Conservation (phyloP, 2,329 filamentous ascomycete genomes). For the Fusarium secorum region DNA sequence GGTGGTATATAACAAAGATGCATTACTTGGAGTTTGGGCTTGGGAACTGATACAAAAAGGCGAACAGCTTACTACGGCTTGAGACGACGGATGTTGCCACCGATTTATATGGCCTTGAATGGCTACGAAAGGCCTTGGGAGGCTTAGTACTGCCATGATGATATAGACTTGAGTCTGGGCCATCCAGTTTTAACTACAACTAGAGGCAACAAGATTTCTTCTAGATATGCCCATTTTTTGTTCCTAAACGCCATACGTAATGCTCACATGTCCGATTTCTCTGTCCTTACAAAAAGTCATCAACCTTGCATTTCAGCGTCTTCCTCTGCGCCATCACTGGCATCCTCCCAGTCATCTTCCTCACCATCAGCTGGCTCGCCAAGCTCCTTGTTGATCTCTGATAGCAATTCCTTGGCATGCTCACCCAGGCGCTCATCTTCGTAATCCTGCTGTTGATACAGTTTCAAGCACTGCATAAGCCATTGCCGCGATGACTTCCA, state of each 20-base stretch:
- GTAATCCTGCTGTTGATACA: constrained; percentile 83
- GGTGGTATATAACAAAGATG: background rate
- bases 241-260: constrained; percentile 40
- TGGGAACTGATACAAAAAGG: constrained; percentile 33
- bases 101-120: background rate
- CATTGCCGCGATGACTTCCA: constrained; percentile 82
- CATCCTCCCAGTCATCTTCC: constrained; percentile 64
- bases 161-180: constrained; percentile 33
- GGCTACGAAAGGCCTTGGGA: background rate
- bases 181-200: constrained; percentile 31
- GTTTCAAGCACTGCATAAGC: constrained; percentile 79
- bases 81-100: constrained; percentile 17
- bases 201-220: constrained; percentile 28
- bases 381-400: constrained; percentile 68
- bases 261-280: constrained; percentile 30
- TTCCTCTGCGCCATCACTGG: constrained; percentile 58
- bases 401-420: constrained; percentile 76
- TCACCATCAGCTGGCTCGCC: constrained; percentile 65
- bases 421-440: constrained; percentile 81
- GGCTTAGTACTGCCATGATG: background rate
- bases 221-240: constrained; percentile 34
- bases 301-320: constrained; percentile 65
- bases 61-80: constrained; percentile 8
- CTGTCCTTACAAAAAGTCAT: constrained; percentile 28
- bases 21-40: constrained; percentile 42